Base-by-base conservation (phyloP, 2,329 filamentous ascomycete species). In the Ciborinia camelliae region DNA sequence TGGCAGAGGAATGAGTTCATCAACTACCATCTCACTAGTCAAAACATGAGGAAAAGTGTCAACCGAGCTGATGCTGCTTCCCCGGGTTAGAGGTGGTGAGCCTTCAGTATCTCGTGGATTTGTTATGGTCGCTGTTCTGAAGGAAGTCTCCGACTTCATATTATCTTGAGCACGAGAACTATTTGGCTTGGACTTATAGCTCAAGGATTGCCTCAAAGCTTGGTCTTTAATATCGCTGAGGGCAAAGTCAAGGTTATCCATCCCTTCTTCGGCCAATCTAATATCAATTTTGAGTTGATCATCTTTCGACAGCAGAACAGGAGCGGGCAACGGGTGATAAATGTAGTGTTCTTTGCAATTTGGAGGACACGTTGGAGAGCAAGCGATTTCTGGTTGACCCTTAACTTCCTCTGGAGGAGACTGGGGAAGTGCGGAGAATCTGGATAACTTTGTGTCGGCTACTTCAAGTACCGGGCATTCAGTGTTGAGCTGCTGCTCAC, bases 1-100 rank as follows among this genome's bases (percentile, higher is more conserved):
- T 3, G 60, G 59, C 6, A 20, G 50, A 32, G 45, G 47, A 10
- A 39, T 23, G 14, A 45, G 32, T 28, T 70, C 69, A 39, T 67
- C 68, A 15, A 63, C 52, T 26, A 62, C 67, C 37, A 67, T 48
- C 45, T 70, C 64, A 2, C 69, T 70, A 10, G 69, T 65, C 20
- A 63, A 58, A 39, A 66, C 70, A 52, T 71, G 70, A 7, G 71
- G 70, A 54, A 72, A 72, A 18, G 67, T 60, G 58, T 72, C 69
- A 30, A 67, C 63, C 3, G 69, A 65, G 58, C 64, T 69, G 9
- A 67, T 65, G 51, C 70, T 72, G 39, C 68, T 70, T 35, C 58
- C 65, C 28, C 65, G 57, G 15, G 67, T 67, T 37, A 55, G 39
- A 14, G 37, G 48, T 52, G 50, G 51, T 15, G 63, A 65, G 12